Percentiles rank a stretch among this genome's conserved stretches.
phyloP scores from a whole-genome alignment of 768 basidiomycete species.

The Coprinopsis marcescibilis region DNA sequence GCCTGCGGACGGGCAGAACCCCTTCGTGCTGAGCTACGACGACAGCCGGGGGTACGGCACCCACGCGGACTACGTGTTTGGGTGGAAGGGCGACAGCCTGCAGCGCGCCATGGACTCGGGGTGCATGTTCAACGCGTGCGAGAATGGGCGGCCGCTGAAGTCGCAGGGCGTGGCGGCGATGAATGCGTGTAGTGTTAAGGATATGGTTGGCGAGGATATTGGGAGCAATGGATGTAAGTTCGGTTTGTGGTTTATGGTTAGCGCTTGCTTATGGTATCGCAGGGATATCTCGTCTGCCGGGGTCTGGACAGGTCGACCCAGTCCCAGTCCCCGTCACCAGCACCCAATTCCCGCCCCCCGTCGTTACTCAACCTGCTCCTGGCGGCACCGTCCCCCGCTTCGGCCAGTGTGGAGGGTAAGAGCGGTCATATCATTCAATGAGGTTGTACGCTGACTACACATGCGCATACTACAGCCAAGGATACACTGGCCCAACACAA shows the following conservation, averaged over 20 bases:
- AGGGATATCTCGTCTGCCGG: neutral
- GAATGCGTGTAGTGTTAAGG: neutral
- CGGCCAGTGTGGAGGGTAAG: constrained; percentile 1
- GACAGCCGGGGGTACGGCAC: constrained; percentile 6
- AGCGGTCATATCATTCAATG: neutral
- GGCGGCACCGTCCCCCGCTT: neutral
- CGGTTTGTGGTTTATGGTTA: neutral
- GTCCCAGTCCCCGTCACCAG: neutral
- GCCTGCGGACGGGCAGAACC: neutral
- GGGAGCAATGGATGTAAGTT: constrained; percentile 5
- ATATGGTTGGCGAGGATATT: neutral
- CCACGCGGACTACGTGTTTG: constrained; percentile 10
- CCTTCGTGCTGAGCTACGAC: constrained; percentile 3
- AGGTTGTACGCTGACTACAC: neutral
- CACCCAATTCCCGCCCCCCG: neutral
- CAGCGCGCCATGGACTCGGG: constrained; percentile 9
- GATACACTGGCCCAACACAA: constrained; percentile 23
- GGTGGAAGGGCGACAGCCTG: constrained; percentile 11
- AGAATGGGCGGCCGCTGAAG: constrained; percentile 4
- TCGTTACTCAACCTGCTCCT: neutral
- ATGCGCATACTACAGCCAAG: constrained; percentile 18
- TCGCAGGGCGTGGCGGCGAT: constrained; percentile 4
- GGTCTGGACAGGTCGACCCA: neutral
- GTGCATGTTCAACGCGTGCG: neutral
- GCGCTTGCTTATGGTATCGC: neutral